These are phyloP conservation scores for Didymella exigua DNA, from an alignment of 2,329 filamentous ascomycete genomes.

Conservation along the genomic window DNA sequence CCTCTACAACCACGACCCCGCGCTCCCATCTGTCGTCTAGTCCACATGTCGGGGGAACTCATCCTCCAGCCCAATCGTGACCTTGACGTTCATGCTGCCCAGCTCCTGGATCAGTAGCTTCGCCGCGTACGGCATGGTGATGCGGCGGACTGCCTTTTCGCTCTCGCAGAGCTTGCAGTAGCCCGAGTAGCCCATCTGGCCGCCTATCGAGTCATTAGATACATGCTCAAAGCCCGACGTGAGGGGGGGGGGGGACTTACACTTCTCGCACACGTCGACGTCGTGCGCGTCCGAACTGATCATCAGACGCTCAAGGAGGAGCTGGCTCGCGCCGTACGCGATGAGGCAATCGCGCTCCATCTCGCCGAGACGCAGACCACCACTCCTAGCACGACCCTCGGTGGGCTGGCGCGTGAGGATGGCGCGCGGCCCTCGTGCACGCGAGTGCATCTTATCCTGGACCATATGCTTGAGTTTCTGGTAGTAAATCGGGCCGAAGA, in stretches of 20 bases:
- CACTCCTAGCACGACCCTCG: conserved; percentile 89
- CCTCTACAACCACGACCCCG: background rate
- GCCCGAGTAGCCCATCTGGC: conserved; percentile 92
- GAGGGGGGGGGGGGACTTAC: conserved; percentile 44
- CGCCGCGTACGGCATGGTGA: conserved; percentile 97
- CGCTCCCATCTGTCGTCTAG: background rate
- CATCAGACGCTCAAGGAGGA: conserved; percentile 93
- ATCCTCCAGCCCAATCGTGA: conserved; percentile 86
- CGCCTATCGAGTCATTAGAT: conserved; percentile 47
- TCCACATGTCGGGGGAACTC: conserved; percentile 65
- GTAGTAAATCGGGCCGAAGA: conserved; percentile 99
- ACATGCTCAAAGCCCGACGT: rapidly evolving
- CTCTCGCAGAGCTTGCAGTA: conserved; percentile 94
- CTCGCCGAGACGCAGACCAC: conserved; percentile 90
- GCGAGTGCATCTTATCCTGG: conserved; percentile 99
- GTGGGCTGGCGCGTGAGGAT: conserved; percentile 95
- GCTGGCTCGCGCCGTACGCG: conserved; percentile 91
- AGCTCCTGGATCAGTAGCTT: conserved; percentile 96
- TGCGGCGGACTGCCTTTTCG: conserved; percentile 81
- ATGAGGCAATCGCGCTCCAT: conserved; percentile 99
- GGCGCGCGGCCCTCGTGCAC: conserved; percentile 84
- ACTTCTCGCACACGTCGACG: conserved; percentile 92
- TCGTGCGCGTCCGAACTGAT: conserved; percentile 87
- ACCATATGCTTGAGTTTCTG: conserved; percentile 99
- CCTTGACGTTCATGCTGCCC: conserved; percentile 98